A percentile compares a stretch with the other conserved stretches of the same genome.
Evolutionary conservation across 2,329 filamentous ascomycete species (phyloP).

Genomic region (Ophiognomonia clavigignenti-juglandacearum): DNA sequence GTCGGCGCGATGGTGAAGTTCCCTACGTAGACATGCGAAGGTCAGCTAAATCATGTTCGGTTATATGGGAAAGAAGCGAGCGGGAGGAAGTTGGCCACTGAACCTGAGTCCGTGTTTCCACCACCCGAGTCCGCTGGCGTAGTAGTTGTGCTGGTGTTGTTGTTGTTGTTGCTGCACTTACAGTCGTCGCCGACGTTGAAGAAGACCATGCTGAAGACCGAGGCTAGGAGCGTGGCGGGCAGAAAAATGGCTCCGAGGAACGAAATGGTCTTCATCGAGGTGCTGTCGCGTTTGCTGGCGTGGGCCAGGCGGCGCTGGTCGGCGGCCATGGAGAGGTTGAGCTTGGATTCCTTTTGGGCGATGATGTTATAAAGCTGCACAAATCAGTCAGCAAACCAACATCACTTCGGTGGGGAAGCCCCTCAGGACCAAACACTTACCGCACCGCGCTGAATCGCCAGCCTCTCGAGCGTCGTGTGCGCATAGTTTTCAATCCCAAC

Average conservation of each 20-base stretch:
- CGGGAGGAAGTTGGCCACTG: conserved; percentile 3
- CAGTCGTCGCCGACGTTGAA: conserved; percentile 54
- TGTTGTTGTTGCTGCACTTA: conserved; percentile 22
- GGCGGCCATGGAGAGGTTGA: conserved; percentile 59
- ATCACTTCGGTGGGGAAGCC: not conserved
- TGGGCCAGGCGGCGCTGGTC: conserved; percentile 56
- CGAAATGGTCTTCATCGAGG: conserved; percentile 61
- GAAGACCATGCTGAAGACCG: conserved; percentile 62
- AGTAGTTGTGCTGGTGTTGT: not conserved
- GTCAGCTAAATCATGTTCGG: too few species aligned
- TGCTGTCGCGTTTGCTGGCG: conserved; percentile 56
- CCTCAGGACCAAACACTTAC: conserved; percentile 33
- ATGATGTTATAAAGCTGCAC: conserved; percentile 60
- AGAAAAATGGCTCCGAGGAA: conserved; percentile 60
- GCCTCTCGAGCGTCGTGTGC: conserved; percentile 54
- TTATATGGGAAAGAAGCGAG: too few species aligned
- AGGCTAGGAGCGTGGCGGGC: conserved; percentile 58
- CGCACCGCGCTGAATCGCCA: conserved; percentile 57
- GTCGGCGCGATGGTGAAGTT: conserved; percentile 40
- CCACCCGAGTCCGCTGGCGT: not conserved
- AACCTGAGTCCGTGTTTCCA: not conserved
- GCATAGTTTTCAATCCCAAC: conserved; percentile 60
- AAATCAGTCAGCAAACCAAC: not conserved
- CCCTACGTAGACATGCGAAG: not conserved
- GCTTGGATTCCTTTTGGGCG: conserved; percentile 58